Base-by-base conservation (phyloP, 129 eudicot genomes). In the Lonicera japonica region DNA sequence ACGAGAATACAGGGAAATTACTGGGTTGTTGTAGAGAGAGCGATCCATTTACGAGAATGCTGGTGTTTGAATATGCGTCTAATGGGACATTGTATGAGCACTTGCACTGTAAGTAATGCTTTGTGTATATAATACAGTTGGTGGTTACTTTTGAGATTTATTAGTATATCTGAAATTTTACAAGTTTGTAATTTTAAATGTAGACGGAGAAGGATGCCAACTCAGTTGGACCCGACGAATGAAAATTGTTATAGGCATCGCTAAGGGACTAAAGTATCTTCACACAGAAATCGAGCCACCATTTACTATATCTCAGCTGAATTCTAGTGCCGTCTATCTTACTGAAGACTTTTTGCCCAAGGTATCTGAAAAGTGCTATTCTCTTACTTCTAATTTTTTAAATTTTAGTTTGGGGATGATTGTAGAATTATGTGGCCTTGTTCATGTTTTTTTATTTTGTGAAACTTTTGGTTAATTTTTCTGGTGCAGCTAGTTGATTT, bases 21-120 rank as follows among this genome's bases (percentile, higher is more conserved):
- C 63, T 88, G 14, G 99, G 99, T 21, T 94, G 85, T 70, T 85
- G 99, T 72, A 78, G 78, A 11, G 99, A 88, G 79, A 75, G 75
- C 60, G 61, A 43, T 52, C 99, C 99, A 14, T 88, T 94, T 66
- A 80, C 99, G 39, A 74, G 99, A 70, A 94, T 94, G 99, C 79
- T 94, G 64, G 96, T 94, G 57, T 88, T 94, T 68, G 96, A 88
- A 56, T 94, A 94, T 66, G 96, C 96, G 54, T 94, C 99, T 20
- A 88, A 94, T 60, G 99, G 99, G 65, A 94, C 99, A 16, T 74
- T 94, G 48, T 86, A 79, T 53, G 96, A 94, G 74, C 99, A 94
- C 73, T 85, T 92, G 39, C 96, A 94, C 57, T 94, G 99, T 94
- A 75, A 78, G 95, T 58, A 15, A 43, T 43, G 50, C 13, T 43